A percentile compares a stretch with the other conserved stretches of the same genome.
These are phyloP conservation scores for Corylus americana DNA, from an alignment of 306 rosid genomes.

Conservation along the genomic window DNA sequence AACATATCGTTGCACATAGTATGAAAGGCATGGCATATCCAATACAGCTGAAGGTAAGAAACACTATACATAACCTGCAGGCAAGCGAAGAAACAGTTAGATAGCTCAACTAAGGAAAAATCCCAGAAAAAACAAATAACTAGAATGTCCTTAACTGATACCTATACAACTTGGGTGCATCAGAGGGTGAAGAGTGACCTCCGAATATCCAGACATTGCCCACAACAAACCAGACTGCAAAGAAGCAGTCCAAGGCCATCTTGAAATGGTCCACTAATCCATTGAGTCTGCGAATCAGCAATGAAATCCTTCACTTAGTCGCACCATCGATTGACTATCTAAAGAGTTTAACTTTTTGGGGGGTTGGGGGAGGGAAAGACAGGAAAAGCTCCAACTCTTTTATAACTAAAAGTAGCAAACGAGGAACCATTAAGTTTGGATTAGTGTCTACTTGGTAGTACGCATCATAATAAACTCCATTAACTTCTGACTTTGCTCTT, in stretches of 20 bases:
- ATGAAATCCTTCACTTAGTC: slow-evolving; percentile 15
- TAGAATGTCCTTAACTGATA: slow-evolving; percentile 21
- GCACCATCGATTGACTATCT: not conserved
- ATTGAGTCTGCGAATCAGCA: slow-evolving; percentile 50
- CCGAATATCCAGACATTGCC: slow-evolving; percentile 86
- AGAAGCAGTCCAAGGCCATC: slow-evolving; percentile 78
- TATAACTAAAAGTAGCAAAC: not conserved
- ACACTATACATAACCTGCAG: slow-evolving; percentile 76
- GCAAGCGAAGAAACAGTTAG: slow-evolving; percentile 24
- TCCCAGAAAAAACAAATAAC: not conserved
- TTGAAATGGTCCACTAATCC: slow-evolving; percentile 75
- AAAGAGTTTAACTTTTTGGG: not conserved
- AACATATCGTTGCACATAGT: slow-evolving; percentile 77
- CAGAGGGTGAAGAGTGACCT: slow-evolving; percentile 67
- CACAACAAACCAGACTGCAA: slow-evolving; percentile 85
- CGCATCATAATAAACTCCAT: not conserved
- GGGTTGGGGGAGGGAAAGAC: too few relatives aligned
- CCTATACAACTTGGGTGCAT: slow-evolving; percentile 82
- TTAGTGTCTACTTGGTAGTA: not conserved
- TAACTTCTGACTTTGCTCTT: not conserved
- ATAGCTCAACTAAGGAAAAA: slow-evolving; percentile 9
- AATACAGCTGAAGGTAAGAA: slow-evolving; percentile 81
- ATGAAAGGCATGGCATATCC: slow-evolving; percentile 90
- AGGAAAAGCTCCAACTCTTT: not conserved
- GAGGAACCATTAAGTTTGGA: not conserved